Evolutionary conservation across 2,329 filamentous ascomycete genomes (phyloP).

Genomic region (Aspergillus quadricinctus): DNA sequence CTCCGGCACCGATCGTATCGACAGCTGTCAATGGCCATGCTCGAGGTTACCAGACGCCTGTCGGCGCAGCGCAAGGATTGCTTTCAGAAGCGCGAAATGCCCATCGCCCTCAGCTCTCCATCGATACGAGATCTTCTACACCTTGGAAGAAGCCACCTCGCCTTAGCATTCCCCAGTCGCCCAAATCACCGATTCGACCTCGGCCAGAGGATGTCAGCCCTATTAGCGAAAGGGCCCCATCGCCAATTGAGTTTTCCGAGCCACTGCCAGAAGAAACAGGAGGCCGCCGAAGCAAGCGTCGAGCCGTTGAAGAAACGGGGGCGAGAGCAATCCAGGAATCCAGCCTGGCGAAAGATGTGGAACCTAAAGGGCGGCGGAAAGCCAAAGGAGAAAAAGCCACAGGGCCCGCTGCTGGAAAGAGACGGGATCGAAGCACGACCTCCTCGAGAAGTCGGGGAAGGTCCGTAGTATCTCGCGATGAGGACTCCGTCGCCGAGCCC

Average conservation of each 20-base stretch:
- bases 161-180: constrained; percentile 31
- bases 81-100: constrained; percentile 22
- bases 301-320: constrained; percentile 18
- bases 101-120: constrained; percentile 30
- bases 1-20: constrained; percentile 17
- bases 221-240: constrained; percentile 41
- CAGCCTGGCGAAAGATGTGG: constrained; percentile 12
- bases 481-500: constrained; percentile 20
- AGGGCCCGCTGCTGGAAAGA: constrained; percentile 19
- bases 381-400: constrained; percentile 26
- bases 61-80: constrained; percentile 19
- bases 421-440: constrained; percentile 30
- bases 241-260: constrained; percentile 29
- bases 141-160: constrained; percentile 41
- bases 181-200: constrained; percentile 38
- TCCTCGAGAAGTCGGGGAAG: constrained; percentile 35
- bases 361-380: constrained; percentile 14
- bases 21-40: constrained; percentile 20
- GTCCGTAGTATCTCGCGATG: constrained; percentile 34
- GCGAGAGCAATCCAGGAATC: constrained; percentile 18
- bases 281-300: constrained; percentile 16
- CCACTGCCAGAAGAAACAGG: constrained; percentile 21
- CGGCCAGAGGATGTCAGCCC: constrained; percentile 43
- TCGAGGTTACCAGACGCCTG: constrained; percentile 26
- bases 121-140: constrained; percentile 40